Base-by-base conservation (phyloP, 352 stramenopile genomes). In the Phytophthora hibernalis region DNA sequence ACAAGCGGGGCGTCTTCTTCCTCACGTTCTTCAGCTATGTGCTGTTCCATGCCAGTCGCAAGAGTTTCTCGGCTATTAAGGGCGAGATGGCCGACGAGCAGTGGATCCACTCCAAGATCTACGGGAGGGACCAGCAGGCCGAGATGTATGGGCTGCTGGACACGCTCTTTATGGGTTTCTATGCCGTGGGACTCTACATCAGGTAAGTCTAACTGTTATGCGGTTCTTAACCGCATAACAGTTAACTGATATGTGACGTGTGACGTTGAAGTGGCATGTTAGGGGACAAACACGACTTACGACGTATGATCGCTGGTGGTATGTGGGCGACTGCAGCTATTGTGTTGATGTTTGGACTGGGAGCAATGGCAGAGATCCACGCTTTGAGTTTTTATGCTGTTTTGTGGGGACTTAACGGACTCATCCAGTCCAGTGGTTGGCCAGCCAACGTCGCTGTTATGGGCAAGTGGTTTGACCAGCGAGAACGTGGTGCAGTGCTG, bases 391-490 rank as follows among this genome's bases (percentile, higher is more conserved):
- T 91, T 51, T 95, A 92, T 54, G 82, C 83, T 0, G 68, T 80
- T 12, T 51, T 95, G 1, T 95, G 86, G 86, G 84, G 76, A 0
- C 55, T 91, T 21, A 95, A 96, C 28, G 88, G 87, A 0, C 77
- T 97, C 38, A 77, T 96, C 50, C 89, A 96, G 73, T 94, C 87
- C 15, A 86, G 75, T 26, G 89, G 89, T 15, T 92, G 78, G 79
- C 83, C 85, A 0, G 75, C 86, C 2, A 93, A 92, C 35, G 83
- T 93, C 42, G 80, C 87, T 0, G 83, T 93, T 40, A 95, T 95
- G 84, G 96, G 96, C 55, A 98, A 98, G 74, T 99, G 97, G 97
- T 97, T 96, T 45, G 65, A 80, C 48, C 74, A 82, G 51, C 61
- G 69, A 42, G 90, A 96, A 54, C 86, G 89, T 11, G 87, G 90